These are phyloP conservation scores for Colletotrichum spaethianum DNA, from an alignment of 2,329 filamentous ascomycete genomes.

Conservation along the genomic window DNA sequence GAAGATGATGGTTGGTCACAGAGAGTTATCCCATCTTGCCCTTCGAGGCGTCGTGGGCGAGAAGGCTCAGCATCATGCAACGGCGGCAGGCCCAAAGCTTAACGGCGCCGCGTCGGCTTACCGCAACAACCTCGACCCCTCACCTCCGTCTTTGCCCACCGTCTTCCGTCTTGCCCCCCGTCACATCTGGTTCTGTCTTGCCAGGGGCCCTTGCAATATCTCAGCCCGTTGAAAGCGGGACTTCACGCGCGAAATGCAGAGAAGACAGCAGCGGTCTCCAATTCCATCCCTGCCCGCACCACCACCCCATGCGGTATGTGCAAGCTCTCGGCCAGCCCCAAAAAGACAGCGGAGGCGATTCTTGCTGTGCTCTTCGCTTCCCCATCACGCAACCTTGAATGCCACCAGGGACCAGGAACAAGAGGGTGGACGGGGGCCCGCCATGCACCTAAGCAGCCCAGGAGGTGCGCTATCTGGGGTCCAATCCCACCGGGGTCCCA, in stretches of 20 bases:
- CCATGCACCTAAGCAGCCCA: conserved; percentile 37
- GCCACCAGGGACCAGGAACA: conserved; percentile 33
- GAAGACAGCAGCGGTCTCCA: conserved; percentile 13
- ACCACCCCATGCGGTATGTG: conserved; percentile 17
- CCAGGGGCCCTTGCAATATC: conserved; percentile 26
- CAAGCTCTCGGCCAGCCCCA: conserved; percentile 34
- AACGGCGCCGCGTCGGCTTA: conserved; percentile 38
- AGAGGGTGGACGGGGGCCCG: conserved; percentile 9
- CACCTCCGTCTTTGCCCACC: conserved; percentile 33
- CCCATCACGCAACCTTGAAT: conserved; percentile 26
- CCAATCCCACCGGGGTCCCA: conserved; percentile 18
- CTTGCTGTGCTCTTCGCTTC: conserved; percentile 13
- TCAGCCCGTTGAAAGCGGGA: conserved; percentile 25
- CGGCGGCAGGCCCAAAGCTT: conserved; percentile 34
- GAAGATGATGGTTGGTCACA: conserved; percentile 12
- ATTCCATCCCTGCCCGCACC: conserved; percentile 31
- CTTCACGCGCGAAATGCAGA: conserved; percentile 22
- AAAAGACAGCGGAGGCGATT: conserved; percentile 22
- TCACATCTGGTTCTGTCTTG: conserved; percentile 16
- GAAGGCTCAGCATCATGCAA: conserved; percentile 41
- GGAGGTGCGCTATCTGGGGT: conserved; percentile 31
- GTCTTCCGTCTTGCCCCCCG: conserved; percentile 27
- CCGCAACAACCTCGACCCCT: conserved; percentile 18
- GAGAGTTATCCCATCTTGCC: conserved; percentile 18
- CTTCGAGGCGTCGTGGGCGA: conserved; percentile 32